These are phyloP conservation scores for Aspergillus japonicus DNA, from an alignment of 2,329 filamentous ascomycete species.

Conservation along the genomic window DNA sequence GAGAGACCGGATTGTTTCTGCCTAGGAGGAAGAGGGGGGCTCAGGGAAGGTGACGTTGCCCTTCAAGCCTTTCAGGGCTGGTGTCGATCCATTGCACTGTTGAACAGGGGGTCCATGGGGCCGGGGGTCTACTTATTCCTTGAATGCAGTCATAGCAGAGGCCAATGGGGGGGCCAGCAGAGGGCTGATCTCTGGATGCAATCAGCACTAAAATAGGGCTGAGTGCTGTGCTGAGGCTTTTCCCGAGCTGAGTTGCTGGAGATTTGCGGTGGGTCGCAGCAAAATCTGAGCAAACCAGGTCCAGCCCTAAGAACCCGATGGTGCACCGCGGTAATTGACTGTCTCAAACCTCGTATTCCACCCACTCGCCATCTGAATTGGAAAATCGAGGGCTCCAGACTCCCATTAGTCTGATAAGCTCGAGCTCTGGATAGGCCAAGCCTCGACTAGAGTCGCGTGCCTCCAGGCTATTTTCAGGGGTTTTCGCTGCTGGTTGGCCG, in stretches of 20 bases:
- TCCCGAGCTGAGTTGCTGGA: background rate
- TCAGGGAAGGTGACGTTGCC: constrained; percentile 1
- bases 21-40: background rate
- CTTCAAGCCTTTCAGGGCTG: background rate
- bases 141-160: background rate
- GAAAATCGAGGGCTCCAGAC: background rate
- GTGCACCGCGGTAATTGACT: background rate
- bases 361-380: background rate
- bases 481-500: too few relatives aligned
- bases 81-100: background rate
- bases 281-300: background rate
- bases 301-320: background rate
- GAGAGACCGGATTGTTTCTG: constrained; percentile 4
- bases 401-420: background rate
- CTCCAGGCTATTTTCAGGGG: too few relatives aligned
- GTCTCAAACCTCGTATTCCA: background rate
- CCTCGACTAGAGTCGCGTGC: too few relatives aligned
- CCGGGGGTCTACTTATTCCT: background rate
- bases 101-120: background rate
- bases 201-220: background rate
- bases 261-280: background rate
- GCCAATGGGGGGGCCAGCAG: background rate
- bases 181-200: background rate
- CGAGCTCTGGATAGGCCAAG: background rate
- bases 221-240: background rate